These are phyloP conservation scores for Tricholoma matsutake DNA, from an alignment of 768 basidiomycete species.

Conservation along the genomic window DNA sequence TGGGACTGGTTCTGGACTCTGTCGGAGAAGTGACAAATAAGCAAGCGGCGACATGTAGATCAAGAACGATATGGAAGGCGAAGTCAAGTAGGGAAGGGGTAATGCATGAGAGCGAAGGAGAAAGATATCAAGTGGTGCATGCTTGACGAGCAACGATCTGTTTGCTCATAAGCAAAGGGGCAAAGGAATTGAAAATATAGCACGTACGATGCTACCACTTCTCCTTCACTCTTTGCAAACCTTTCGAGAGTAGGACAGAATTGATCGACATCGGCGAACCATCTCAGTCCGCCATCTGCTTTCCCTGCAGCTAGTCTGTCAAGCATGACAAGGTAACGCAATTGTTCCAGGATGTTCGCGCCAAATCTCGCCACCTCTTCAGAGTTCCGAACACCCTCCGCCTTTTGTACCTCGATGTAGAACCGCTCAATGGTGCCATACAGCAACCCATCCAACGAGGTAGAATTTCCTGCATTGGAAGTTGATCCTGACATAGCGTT, in stretches of 20 bases:
- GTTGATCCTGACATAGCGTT: conserved; percentile 34
- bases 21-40: conserved; percentile 60
- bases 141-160: conserved; percentile 37
- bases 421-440: conserved; percentile 53
- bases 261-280: conserved; percentile 69
- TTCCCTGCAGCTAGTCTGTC: conserved; percentile 63
- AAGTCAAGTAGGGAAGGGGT: conserved; percentile 68
- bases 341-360: conserved; percentile 46
- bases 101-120: conserved; percentile 63
- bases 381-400: conserved; percentile 46
- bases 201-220: conserved; percentile 51
- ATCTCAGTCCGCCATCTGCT: conserved; percentile 62
- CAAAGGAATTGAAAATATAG: neutral
- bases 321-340: conserved; percentile 69
- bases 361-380: conserved; percentile 51
- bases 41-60: conserved; percentile 64
- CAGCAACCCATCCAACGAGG: conserved; percentile 63
- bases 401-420: conserved; percentile 57
- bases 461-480: conserved; percentile 47
- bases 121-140: conserved; percentile 67
- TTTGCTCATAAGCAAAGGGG: conserved; percentile 2
- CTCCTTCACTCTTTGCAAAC: conserved; percentile 53
- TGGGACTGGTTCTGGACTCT: conserved; percentile 18
- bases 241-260: conserved; percentile 46
- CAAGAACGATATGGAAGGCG: conserved; percentile 71